These are phyloP conservation scores for Bimuria novae-zelandiae DNA, from an alignment of 2,329 filamentous ascomycete species.

Conservation along the genomic window DNA sequence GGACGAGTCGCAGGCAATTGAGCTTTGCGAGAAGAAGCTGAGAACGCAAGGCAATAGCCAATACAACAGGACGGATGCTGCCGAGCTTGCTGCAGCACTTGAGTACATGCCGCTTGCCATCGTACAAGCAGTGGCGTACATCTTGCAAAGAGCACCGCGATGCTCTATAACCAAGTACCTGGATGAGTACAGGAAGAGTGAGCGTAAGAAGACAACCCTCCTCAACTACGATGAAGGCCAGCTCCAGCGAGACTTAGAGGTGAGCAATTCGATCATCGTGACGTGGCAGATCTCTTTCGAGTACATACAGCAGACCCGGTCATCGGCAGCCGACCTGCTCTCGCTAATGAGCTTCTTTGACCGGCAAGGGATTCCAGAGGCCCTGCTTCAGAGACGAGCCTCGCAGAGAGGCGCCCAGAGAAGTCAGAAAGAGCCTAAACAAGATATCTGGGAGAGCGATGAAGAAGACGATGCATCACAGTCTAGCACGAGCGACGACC, in stretches of 20 bases:
- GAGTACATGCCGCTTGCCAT: conserved; percentile 19
- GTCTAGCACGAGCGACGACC: background rate
- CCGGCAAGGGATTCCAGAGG: conserved; percentile 19
- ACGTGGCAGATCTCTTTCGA: conserved; percentile 45
- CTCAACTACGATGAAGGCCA: conserved; percentile 12
- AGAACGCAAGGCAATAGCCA: too few species aligned
- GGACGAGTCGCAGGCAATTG: conserved; percentile 12
- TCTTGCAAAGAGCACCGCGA: conserved; percentile 16
- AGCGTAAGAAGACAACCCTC: conserved; percentile 3
- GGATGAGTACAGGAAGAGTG: conserved; percentile 10
- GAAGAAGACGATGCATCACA: background rate
- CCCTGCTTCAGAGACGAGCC: background rate
- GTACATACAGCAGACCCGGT: conserved; percentile 39
- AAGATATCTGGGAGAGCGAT: background rate
- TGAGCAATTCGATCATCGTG: conserved; percentile 29
- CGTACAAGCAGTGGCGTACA: conserved; percentile 37
- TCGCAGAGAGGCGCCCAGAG: background rate
- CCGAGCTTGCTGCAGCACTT: conserved; percentile 8
- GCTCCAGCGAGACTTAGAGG: conserved; percentile 10
- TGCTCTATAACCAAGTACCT: conserved; percentile 41
- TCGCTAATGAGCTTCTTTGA: conserved; percentile 42
- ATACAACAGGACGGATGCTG: background rate
- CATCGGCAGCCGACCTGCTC: conserved; percentile 48
- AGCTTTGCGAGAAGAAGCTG: conserved; percentile 1
- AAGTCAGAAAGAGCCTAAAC: background rate